These are phyloP conservation scores for Schizosaccharomyces versatilis DNA, from an alignment of 1,139 yeast genomes.

Conservation along the genomic window DNA sequence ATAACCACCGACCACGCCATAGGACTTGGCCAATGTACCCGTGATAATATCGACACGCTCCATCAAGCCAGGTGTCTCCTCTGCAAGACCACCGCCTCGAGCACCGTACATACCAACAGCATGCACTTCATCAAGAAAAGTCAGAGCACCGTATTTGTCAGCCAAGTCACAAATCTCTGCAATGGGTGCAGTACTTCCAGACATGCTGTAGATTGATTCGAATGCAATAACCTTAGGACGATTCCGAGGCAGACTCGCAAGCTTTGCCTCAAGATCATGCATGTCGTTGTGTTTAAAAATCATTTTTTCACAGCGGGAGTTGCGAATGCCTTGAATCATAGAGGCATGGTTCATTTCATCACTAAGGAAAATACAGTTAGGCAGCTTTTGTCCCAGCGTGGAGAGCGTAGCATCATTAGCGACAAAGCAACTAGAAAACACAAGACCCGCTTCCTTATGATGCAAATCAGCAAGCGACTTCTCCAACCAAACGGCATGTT, in stretches of 20 bases:
- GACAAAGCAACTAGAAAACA: constrained; percentile 84
- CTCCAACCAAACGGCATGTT: constrained; percentile 68
- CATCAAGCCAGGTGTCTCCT: constrained; percentile 82
- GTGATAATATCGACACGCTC: constrained; percentile 88
- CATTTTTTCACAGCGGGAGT: constrained; percentile 73
- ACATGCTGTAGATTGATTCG: constrained; percentile 94
- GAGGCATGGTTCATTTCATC: constrained; percentile 92
- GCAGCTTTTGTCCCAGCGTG: constrained; percentile 71
- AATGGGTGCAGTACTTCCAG: constrained; percentile 90
- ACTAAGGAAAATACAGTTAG: constrained; percentile 73
- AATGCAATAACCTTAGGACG: constrained; percentile 89
- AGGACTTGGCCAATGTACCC: constrained; percentile 93
- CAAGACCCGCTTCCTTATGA: constrained; percentile 85
- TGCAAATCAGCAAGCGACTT: constrained; percentile 73
- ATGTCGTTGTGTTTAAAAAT: constrained; percentile 81
- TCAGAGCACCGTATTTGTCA: constrained; percentile 87
- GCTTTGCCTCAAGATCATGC: constrained; percentile 52
- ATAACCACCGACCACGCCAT: constrained; percentile 93
- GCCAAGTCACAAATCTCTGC: constrained; percentile 86
- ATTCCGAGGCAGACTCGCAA: constrained; percentile 58
- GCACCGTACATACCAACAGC: constrained; percentile 99
- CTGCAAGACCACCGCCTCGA: constrained; percentile 98
- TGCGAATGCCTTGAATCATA: constrained; percentile 87
- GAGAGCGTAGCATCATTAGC: constrained; percentile 95
- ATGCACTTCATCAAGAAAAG: constrained; percentile 93